These are phyloP conservation scores for Chaetomiaceae sp. DNA, from an alignment of 2,329 filamentous ascomycete species.

Conservation along the genomic window DNA sequence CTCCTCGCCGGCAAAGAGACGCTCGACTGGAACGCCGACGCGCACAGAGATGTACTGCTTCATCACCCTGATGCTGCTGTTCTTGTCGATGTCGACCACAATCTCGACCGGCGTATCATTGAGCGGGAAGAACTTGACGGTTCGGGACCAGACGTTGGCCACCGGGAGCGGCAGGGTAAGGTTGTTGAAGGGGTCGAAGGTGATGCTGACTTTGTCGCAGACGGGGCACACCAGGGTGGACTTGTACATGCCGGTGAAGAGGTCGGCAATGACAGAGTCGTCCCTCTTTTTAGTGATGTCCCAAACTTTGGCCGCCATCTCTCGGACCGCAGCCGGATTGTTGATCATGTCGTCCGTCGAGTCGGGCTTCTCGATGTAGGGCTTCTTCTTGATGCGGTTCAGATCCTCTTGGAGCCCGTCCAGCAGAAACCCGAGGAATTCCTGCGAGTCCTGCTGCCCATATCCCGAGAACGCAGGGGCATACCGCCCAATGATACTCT, in stretches of 20 bases:
- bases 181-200: slow-evolving; percentile 96
- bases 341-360: slow-evolving; percentile 95
- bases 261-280: slow-evolving; percentile 89
- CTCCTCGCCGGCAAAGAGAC: slow-evolving; percentile 76
- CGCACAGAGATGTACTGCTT: slow-evolving; percentile 68
- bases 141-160: slow-evolving; percentile 73
- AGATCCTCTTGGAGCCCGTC: slow-evolving; percentile 94
- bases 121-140: slow-evolving; percentile 73
- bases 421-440: slow-evolving; percentile 90
- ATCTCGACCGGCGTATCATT: slow-evolving; percentile 67
- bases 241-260: slow-evolving; percentile 98
- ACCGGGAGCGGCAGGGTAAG: slow-evolving; percentile 86
- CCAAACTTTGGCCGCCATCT: slow-evolving; percentile 85
- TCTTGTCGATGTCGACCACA: slow-evolving; percentile 75
- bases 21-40: slow-evolving; percentile 58
- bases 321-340: slow-evolving; percentile 71
- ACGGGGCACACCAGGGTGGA: slow-evolving; percentile 89
- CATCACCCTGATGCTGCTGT: slow-evolving; percentile 62
- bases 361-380: slow-evolving; percentile 95
- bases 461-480: slow-evolving; percentile 88
- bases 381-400: slow-evolving; percentile 90
- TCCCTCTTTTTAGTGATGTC: slow-evolving; percentile 88
- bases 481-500: slow-evolving; percentile 72
- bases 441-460: slow-evolving; percentile 94
- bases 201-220: slow-evolving; percentile 95